These are phyloP conservation scores for Phytophthora hibernalis DNA, from an alignment of 352 stramenopile genomes.

Conservation along the genomic window DNA sequence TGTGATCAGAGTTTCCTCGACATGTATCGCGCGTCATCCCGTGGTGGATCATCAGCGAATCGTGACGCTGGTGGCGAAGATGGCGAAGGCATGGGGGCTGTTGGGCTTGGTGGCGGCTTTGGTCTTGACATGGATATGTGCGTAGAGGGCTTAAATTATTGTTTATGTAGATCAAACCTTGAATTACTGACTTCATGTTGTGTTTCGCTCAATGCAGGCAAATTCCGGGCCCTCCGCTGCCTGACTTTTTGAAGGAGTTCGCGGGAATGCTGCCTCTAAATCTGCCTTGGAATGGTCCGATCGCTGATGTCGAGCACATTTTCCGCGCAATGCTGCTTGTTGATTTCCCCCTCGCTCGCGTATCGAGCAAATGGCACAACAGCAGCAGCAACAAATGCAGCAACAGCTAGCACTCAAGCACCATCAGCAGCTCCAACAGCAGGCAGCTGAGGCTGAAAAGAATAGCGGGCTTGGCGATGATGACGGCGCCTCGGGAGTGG, in stretches of 20 bases:
- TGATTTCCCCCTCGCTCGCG: conserved; percentile 76
- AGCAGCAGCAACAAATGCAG: conserved; percentile 72
- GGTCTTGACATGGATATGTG: conserved; percentile 58
- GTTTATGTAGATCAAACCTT: neutral
- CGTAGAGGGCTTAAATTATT: conserved; percentile 4
- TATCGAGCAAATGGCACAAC: conserved; percentile 74
- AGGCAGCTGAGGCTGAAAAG: conserved; percentile 54
- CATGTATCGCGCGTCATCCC: conserved; percentile 70
- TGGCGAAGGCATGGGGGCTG: conserved; percentile 35
- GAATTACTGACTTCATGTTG: neutral
- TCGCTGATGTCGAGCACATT: conserved; percentile 88
- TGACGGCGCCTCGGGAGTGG: conserved; percentile 54
- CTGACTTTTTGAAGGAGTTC: conserved; percentile 90
- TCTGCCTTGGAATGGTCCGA: conserved; percentile 87
- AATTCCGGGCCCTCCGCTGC: conserved; percentile 77
- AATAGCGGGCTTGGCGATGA: conserved; percentile 55
- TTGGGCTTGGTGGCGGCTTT: conserved; percentile 35
- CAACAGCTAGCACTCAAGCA: conserved; percentile 63
- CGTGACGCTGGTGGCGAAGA: conserved; percentile 25
- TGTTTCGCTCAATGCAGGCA: conserved; percentile 44
- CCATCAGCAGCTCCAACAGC: conserved; percentile 61
- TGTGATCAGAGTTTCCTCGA: conserved; percentile 82
- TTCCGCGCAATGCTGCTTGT: conserved; percentile 85
- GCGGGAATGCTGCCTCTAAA: conserved; percentile 80
- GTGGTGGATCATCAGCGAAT: conserved; percentile 16